Conservation (phyloP, 1,284 basidiomycete species). For the Marasmius oreades region DNA sequence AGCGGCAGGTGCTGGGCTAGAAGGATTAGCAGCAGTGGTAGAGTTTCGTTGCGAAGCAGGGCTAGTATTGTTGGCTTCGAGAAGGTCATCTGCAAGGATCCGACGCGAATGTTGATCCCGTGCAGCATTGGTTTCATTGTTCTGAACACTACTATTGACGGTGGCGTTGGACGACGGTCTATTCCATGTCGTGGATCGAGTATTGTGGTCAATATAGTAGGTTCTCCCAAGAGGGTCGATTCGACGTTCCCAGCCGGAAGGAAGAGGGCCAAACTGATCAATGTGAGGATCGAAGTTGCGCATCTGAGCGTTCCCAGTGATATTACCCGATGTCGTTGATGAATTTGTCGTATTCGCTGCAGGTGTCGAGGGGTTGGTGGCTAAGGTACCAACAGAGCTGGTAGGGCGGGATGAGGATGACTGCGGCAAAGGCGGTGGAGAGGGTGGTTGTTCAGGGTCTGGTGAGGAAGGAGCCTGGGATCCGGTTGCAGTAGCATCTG, state of each 20-base stretch:
- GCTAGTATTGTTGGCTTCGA: constrained; percentile 54
- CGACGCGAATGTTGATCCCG: constrained; percentile 77
- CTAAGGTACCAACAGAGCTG: constrained; percentile 25
- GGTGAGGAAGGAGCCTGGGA: constrained; percentile 32
- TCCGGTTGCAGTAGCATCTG: constrained; percentile 35
- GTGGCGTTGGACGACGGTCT: constrained; percentile 57
- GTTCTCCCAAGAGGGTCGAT: constrained; percentile 89
- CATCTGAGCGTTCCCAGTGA: constrained; percentile 37
- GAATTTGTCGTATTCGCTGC: constrained; percentile 27
- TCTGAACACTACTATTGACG: constrained; percentile 51
- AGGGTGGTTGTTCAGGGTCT: constrained; percentile 30
- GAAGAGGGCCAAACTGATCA: constrained; percentile 81
- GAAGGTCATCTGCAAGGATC: constrained; percentile 76
- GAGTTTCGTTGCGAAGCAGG: constrained; percentile 28
- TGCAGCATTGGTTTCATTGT: constrained; percentile 64
- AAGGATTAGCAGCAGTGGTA: constrained; percentile 27
- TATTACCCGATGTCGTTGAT: constrained; percentile 20
- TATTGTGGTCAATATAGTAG: constrained; percentile 94
- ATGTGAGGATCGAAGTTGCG: constrained; percentile 85
- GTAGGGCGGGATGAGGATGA: constrained; percentile 31
- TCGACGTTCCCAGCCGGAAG: constrained; percentile 88
- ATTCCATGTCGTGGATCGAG: constrained; percentile 91
- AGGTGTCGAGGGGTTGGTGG: constrained; percentile 24
- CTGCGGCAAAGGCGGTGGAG: constrained; percentile 19
- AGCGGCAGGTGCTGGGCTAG: constrained; percentile 32